Evolutionary conservation across 2,329 filamentous ascomycete species (phyloP), one percentile per base, ranked within the genome.

Genomic region (Fonsecaea nubica): DNA sequence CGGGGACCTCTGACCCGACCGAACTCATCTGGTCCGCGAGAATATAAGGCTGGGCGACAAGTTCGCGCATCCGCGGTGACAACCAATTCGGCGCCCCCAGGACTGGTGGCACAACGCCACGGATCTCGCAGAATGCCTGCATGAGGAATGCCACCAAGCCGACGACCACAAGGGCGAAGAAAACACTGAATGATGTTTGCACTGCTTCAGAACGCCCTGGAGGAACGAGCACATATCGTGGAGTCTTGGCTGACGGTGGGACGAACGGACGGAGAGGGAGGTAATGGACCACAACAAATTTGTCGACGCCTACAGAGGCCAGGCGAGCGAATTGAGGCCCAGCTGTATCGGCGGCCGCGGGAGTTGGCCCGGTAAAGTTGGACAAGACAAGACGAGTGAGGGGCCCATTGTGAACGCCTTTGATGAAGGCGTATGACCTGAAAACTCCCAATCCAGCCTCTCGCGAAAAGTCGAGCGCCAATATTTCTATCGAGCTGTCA

Each of bases 261-360:
- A 77, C 72, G 42, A 61, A 64, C 7, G 81, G 80, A 4, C 80
- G 76, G 5, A 97, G 84, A 0, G 92, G 89, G 69, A 97, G 88
- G 45, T 87, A 90, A 77, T 96, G 92, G 32, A 96, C 89, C 35
- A 90, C 87, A 48, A 93, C 87, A 0, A 89, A 91, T 76, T 93
- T 93, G 67, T 88, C 90, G 72, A 96, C 88, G 57, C 90, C 92
- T 48, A 92, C 90, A 55, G 91, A 93, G 35, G 92, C 93, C 3
- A 97, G 86, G 73, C 91, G 92, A 72, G 96, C 81, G 74, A 87
- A 87, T 72, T 89, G 85, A 15, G 86, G 82, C 42, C 77, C 75
- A 58, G 80, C 80, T 62, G 80, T 76, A 72, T 81, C 75, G 2
- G 79, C 80, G 68, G 84, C 81, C n/a, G 85, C 77, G 58, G 80